Percentiles rank a stretch among this genome's conserved stretches.
phyloP scores from a whole-genome alignment of 305 asterid species.

The Coffea humblotiana region DNA sequence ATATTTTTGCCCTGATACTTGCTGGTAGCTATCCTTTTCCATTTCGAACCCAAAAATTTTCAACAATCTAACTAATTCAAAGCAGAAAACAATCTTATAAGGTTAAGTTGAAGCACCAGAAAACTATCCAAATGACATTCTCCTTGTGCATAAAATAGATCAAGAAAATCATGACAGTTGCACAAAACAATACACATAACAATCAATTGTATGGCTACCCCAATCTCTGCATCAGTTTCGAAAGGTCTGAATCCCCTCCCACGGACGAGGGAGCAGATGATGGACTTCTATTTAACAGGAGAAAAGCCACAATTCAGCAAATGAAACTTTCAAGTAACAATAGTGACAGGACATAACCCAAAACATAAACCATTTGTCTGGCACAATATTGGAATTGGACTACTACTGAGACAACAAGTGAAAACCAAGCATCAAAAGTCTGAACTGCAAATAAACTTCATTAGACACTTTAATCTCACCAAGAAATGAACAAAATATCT shows the following conservation, averaged over 20 bases:
- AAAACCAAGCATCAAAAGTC: not conserved
- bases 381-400: not conserved
- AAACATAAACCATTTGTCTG: not conserved
- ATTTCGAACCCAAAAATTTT: constrained; percentile 37
- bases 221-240: not conserved
- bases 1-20: constrained; percentile 46
- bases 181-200: not conserved
- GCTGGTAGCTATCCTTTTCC: constrained; percentile 51
- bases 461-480: not conserved
- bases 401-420: not conserved
- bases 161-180: not conserved
- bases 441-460: not conserved
- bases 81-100: not conserved
- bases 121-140: not conserved
- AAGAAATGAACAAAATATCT: not conserved
- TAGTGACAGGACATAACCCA: not conserved
- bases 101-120: not conserved
- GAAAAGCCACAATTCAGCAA: not conserved
- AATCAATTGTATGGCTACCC: not conserved
- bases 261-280: not conserved
- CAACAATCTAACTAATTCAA: constrained; percentile 11
- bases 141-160: no score
- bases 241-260: not conserved
- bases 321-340: not conserved
- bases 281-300: not conserved